Conservation (phyloP, 176 grass and related monocot species). For the Miscanthus lutarioriparius region DNA sequence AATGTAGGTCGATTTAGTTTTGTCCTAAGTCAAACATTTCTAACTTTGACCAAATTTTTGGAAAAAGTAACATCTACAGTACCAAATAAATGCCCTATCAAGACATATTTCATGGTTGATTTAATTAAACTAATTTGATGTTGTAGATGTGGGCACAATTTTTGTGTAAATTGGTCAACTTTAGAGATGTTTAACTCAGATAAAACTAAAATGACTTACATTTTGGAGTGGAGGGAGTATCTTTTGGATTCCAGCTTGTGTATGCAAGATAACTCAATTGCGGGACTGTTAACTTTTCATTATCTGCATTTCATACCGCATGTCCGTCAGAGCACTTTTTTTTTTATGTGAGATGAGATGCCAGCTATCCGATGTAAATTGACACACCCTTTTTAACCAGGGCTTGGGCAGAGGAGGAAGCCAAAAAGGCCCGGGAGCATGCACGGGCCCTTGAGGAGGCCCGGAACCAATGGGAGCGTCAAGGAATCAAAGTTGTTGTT, state of each 20-base stretch:
- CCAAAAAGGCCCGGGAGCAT: constrained; percentile 84
- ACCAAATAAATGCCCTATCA: neutral
- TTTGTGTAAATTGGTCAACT: neutral
- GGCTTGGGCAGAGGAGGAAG: constrained; percentile 96
- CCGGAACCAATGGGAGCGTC: constrained; percentile 70
- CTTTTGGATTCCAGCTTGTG: neutral
- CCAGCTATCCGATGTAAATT: constrained; percentile 12
- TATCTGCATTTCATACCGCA: constrained; percentile 19
- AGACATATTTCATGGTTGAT: neutral
- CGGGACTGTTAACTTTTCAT: neutral
- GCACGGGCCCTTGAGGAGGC: constrained; percentile 75
- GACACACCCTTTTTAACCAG: constrained; percentile 45
- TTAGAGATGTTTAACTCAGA: neutral
- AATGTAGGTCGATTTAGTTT: neutral
- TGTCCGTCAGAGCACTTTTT: neutral
- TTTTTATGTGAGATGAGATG: constrained; percentile 10
- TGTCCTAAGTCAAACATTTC: neutral
- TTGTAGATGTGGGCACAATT: neutral
- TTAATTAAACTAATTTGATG: neutral
- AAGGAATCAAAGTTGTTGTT: constrained; percentile 84
- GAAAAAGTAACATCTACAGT: neutral
- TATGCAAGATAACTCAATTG: constrained; percentile 4
- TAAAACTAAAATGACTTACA: neutral
- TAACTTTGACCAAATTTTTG: neutral
- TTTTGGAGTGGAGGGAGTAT: neutral